Percentiles rank a stretch among this genome's conserved stretches.
Conservation (phyloP, 495 filamentous ascomycete species). For the Lasiosphaeris hirsuta region DNA sequence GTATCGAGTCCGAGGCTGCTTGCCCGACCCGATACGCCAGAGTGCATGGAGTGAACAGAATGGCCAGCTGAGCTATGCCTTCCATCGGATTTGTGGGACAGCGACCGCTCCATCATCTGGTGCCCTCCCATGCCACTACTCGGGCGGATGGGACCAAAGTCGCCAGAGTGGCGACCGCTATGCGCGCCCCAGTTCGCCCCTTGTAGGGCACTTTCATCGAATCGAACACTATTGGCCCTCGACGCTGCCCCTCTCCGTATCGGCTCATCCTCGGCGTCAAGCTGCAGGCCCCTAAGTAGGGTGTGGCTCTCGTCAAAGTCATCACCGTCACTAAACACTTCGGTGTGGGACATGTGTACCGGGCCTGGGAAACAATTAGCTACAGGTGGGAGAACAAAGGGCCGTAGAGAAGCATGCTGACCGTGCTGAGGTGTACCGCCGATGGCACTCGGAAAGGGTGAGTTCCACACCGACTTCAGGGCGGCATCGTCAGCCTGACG, state of each 20-base stretch:
- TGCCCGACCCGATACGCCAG: slow-evolving; percentile 64
- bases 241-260: slow-evolving; percentile 76
- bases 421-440: slow-evolving; percentile 80
- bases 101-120: slow-evolving; percentile 75
- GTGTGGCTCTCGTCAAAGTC: slow-evolving; percentile 76
- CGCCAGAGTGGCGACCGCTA: slow-evolving; percentile 71
- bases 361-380: slow-evolving; percentile 55
- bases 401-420: slow-evolving; percentile 35
- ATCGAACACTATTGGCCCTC: slow-evolving; percentile 95
- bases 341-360: slow-evolving; percentile 66
- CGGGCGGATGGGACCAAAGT: slow-evolving; percentile 72
- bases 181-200: slow-evolving; percentile 79
- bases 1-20: slow-evolving; percentile 81
- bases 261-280: slow-evolving; percentile 81
- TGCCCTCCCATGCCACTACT: slow-evolving; percentile 79
- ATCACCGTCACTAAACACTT: slow-evolving; percentile 61
- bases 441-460: slow-evolving; percentile 75
- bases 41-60: slow-evolving; percentile 67
- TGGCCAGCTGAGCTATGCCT: slow-evolving; percentile 86
- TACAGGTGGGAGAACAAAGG: slow-evolving; percentile 4
- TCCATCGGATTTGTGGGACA: slow-evolving; percentile 96
- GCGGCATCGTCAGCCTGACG: slow-evolving; percentile 76
- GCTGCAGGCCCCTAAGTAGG: slow-evolving; percentile 68
- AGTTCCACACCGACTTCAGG: slow-evolving; percentile 84
- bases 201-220: slow-evolving; percentile 93